Evolutionary conservation across 768 basidiomycete genomes (phyloP), one percentile per base, ranked within the genome.

Genomic region (Polyporus arcularius): DNA sequence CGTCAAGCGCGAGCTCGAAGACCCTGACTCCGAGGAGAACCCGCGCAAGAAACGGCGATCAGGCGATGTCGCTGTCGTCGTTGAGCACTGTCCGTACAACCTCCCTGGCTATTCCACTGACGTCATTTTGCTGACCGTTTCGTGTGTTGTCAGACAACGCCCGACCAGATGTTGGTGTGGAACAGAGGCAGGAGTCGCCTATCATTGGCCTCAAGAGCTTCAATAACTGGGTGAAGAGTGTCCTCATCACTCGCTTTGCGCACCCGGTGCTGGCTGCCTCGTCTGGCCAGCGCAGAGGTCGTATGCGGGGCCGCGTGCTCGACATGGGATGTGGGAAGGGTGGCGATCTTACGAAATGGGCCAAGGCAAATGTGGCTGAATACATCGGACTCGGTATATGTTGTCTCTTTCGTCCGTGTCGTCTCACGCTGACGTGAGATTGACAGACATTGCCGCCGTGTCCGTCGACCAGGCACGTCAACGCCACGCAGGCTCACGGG

Each of bases 311-410:
- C 31, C 90, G 89, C 70, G 93, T 98, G 26, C 82, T 99, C 21
- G 97, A 99, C 75, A 85, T 99, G 75, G 97, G 96, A 5, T 98
- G 96, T 70, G 97, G 97, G n/a, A 99, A 98, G 74, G 97, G 97
- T 11, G 97, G 97, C 4, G 97, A 99, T 75, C 80, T 98, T 68
- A 90, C 84, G 42, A 99, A 99, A 75, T 99, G 97, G 97, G 79
- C 82, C 50, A 94, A 93, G 73, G 94, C 95, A 15, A 84, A 82
- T 50, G 86, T 96, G 38, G 82, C 73, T 63, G 91, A 94, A 66
- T 82, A 94, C 55, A 78, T 94, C 42, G 94, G 89, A 32, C 81
- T 95, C 43, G 96, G 96, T 94, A 57, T 57, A 81, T 73, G 49
- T 73, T 66, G 30, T n/a, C 56, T 42, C 53, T 59, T 58, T 80